Base-by-base conservation (phyloP, 2,329 filamentous ascomycete genomes). In the Aspergillus pseudonomiae region DNA sequence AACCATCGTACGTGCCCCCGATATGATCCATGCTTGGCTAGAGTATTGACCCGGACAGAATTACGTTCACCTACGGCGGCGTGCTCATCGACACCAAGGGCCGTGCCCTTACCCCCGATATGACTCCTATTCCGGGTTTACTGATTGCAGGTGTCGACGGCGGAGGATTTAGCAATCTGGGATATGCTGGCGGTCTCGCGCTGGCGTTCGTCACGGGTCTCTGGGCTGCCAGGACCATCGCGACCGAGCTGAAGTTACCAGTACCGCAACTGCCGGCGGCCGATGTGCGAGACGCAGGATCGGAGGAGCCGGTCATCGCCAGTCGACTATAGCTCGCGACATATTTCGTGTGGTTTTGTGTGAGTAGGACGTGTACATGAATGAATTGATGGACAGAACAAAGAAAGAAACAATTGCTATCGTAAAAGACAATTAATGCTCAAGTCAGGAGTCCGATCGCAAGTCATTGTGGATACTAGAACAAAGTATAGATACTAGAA, bases 31-130 rank as follows among this genome's bases (percentile, higher is more conserved):
- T 24, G 11, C n/a, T 6, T 46, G 21, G 6, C 43, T 46, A 21
- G 11, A 24, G 21, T 46, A 6, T 24, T 46, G 43, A 24, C 43
- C n/a, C 43, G 11, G 12, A 57, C 32, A 73, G 71, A 2, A 73
- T 73, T 43, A 73, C 72, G 9, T 73, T 74, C 61, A 71, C 72
- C 4, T 74, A 73, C 24, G 72, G 73, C 4, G 73, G 70, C 1
- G 67, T 74, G 12, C 56, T 57, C 3, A 70, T 74, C 36, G 68
- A 74, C 61, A 50, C 59, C 1, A 54, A 70, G n/a, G 68, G 68
- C 5, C 65, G 65, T 41, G 73, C 73, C 3, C 58, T 74, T 19
- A 73, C 71, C 2, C 30, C 68, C 26, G 65, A 70, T 39, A 67
- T 63, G 12, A 53, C 26, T 26, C 32, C 45, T 16, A 68, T 73